Conservation (phyloP, 768 basidiomycete species). For the Hortiboletus flavorubellus region DNA sequence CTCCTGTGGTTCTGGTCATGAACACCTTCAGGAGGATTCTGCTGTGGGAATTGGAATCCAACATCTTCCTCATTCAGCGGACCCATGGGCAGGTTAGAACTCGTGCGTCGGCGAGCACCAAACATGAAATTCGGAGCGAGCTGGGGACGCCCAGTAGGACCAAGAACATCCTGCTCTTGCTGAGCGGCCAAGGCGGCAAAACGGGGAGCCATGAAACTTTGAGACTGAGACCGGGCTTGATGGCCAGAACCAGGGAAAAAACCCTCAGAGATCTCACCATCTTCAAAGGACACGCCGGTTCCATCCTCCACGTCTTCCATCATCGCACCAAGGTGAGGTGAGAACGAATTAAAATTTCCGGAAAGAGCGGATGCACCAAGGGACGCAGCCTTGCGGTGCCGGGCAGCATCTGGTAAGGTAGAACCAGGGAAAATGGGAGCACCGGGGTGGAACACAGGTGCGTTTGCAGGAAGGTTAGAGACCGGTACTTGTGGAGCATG, state of each 20-base stretch:
- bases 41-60: conserved; percentile 80
- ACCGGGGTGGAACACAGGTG: conserved; percentile 74
- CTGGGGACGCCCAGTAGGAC: conserved; percentile 81
- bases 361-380: conserved; percentile 58
- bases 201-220: conserved; percentile 85
- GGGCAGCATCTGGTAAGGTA: conserved; percentile 44
- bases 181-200: conserved; percentile 79
- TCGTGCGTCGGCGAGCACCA: conserved; percentile 59
- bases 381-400: conserved; percentile 82
- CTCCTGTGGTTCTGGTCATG: conserved; percentile 50
- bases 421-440: conserved; percentile 52
- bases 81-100: conserved; percentile 52
- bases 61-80: conserved; percentile 78
- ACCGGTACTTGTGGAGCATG: conserved; percentile 42
- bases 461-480: conserved; percentile 60
- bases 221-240: conserved; percentile 72
- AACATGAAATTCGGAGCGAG: conserved; percentile 92
- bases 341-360: conserved; percentile 65
- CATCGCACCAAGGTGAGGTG: conserved; percentile 80
- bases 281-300: conserved; percentile 51
- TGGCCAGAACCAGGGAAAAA: conserved; percentile 50
- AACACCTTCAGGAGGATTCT: conserved; percentile 27
- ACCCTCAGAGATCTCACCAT: conserved; percentile 73
- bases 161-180: conserved; percentile 60
- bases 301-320: conserved; percentile 77